Evolutionary conservation across 441 rosid species (phyloP), one percentile per base, ranked within the genome.

Genomic region (Euphorbia schlechtendalii): DNA sequence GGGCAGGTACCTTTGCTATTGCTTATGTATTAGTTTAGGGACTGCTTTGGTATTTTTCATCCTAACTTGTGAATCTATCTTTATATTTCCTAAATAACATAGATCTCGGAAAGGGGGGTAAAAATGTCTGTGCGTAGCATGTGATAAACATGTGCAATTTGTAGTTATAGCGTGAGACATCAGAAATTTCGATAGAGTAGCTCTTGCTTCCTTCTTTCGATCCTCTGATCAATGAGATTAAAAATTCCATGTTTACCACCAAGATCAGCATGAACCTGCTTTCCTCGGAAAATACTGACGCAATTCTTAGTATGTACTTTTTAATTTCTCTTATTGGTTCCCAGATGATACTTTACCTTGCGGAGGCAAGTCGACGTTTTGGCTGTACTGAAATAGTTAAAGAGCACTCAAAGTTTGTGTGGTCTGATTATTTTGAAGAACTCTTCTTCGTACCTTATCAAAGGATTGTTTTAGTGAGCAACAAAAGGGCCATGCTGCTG

Each of bases 341-440:
- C 72, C 82, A 95, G 99, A 91, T 85, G 98, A 75, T 84, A 56
- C 96, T 95, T 70, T 84, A 88, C 74, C 90, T 89, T 63, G 99
- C 94, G 20, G 98, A 95, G 82, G 90, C 96, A 73, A 91, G 96
- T 77, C 85, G 86, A 63, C 86, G 79, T 67, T 85, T 92, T 74
- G 98, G 98, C 69, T 95, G 96, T 72, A 81, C 98, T 48, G 98
- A 89, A 74, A 83, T 92, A 77, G 92, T 95, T 73, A 89, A 87
- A 76, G 99, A 95, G 77, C 99, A 98, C 24, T 88, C 99, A 59
- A 92, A 95, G 75, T 92, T 80, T 66, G 99, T 97, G 25, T 83
- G 65, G 83, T 86, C 96, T 67, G 99, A 95, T 77, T 82, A 84
- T 76, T 95, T 89, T 66, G 97, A 89, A 75, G 91, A 86, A 46